Percentiles rank a stretch among this genome's conserved stretches.
Evolutionary conservation across 2,329 filamentous ascomycete species (phyloP).

Genomic region (Botrytis elliptica): DNA sequence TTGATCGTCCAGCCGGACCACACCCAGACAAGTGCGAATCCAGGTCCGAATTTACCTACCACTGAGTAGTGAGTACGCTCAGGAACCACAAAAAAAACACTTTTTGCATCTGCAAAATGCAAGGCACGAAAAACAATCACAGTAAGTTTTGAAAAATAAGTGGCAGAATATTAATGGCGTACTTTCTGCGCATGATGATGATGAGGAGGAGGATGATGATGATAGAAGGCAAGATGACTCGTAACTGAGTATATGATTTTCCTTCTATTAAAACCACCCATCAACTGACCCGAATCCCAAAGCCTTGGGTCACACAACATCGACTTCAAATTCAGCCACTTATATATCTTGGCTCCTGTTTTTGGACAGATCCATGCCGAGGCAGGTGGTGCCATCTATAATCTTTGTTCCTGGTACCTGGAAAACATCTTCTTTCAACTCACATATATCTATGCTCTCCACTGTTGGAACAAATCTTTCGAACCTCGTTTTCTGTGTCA

Average conservation of each 20-base stretch:
- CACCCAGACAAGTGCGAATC: neutral
- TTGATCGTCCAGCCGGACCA: constrained; percentile 1
- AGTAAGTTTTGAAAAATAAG: neutral
- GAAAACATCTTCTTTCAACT: neutral
- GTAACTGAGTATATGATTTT: neutral
- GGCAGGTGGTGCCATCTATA: neutral
- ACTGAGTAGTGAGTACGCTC: neutral
- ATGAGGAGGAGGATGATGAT: neutral
- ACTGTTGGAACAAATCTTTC: neutral
- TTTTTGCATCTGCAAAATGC: constrained; percentile 20
- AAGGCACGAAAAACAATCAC: constrained; percentile 20
- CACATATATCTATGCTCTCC: neutral
- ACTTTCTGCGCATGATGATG: neutral
- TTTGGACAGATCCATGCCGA: neutral
- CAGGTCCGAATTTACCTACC: neutral
- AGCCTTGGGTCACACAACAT: constrained; percentile 8
- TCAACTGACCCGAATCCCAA: constrained; percentile 13
- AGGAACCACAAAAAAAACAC: constrained; percentile 9
- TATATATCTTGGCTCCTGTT: neutral
- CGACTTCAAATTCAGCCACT: neutral
- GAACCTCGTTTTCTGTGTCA: neutral
- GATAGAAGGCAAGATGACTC: neutral
- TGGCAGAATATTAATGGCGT: constrained; percentile 3
- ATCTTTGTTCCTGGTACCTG: constrained; percentile 22
- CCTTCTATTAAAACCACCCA: neutral